phyloP scores from a whole-genome alignment of 1,284 basidiomycete species.

The Sanghuangporus baumii region DNA sequence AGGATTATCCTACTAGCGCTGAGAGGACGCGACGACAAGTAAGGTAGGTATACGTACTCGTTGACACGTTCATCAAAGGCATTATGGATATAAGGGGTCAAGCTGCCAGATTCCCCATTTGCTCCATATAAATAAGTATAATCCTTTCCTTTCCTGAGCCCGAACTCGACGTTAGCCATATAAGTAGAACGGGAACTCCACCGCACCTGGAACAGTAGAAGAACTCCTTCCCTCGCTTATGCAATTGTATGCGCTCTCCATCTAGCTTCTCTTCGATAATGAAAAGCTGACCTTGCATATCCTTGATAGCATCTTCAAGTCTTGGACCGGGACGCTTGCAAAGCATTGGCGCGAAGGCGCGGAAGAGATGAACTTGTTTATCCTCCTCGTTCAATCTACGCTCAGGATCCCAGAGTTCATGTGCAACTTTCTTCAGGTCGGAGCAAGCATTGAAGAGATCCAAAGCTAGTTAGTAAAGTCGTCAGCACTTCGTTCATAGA shows the following conservation, averaged over 20 bases:
- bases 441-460: constrained; percentile 93
- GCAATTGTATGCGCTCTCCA: constrained; percentile 91
- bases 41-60: constrained; percentile 50
- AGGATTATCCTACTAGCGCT: constrained; percentile 66
- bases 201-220: constrained; percentile 83
- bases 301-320: constrained; percentile 77
- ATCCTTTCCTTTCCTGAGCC: constrained; percentile 80
- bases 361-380: constrained; percentile 74
- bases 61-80: constrained; percentile 73
- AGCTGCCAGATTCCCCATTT: constrained; percentile 71
- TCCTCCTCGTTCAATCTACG: constrained; percentile 68
- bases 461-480: constrained; percentile 35
- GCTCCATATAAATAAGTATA: constrained; percentile 91
- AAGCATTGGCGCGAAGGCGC: constrained; percentile 87
- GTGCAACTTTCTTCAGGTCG: constrained; percentile 87
- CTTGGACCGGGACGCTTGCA: constrained; percentile 80
- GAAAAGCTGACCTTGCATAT: constrained; percentile 72
- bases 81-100: constrained; percentile 78
- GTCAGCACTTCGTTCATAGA: not conserved
- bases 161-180: constrained; percentile 5
- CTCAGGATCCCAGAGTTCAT: constrained; percentile 66
- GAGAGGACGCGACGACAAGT: not conserved
- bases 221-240: constrained; percentile 84
- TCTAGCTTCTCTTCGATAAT: constrained; percentile 95
- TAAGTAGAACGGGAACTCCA: not conserved